Evolutionary conservation across 148 eudicot genomes (phyloP).

Genomic region (Fallopia convolvulus): DNA sequence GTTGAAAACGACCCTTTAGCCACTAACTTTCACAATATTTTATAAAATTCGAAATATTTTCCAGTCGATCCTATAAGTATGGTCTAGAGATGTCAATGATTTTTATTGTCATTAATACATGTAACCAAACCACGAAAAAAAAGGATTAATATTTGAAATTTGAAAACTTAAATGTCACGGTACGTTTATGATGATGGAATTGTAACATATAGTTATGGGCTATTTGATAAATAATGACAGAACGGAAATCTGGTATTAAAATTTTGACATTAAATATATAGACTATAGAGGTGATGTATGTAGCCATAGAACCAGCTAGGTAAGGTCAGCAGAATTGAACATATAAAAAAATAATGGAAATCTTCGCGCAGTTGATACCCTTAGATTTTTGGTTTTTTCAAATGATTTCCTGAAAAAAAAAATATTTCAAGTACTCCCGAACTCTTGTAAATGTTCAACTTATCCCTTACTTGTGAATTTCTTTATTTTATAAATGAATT

Average conservation of each 20-base stretch:
- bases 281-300: slow-evolving; percentile 2
- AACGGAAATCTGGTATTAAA: background rate
- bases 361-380: too few species aligned
- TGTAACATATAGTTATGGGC: background rate
- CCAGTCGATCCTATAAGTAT: background rate
- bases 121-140: background rate
- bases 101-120: background rate
- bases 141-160: background rate
- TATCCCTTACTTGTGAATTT: too few species aligned
- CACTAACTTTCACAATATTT: background rate
- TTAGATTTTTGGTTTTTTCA: too few species aligned
- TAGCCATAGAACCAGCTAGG: background rate
- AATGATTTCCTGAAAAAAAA: too few species aligned
- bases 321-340: background rate
- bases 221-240: background rate
- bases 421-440: too few species aligned
- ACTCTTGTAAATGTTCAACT: too few species aligned
- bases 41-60: background rate
- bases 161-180: background rate
- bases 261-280: background rate
- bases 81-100: background rate
- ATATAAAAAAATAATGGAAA: too few species aligned
- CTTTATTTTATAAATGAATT: too few species aligned
- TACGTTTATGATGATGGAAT: background rate
- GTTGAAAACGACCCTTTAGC: background rate